Evolutionary conservation across 495 filamentous ascomycete species (phyloP).

Genomic region (Aspergillus steynii): DNA sequence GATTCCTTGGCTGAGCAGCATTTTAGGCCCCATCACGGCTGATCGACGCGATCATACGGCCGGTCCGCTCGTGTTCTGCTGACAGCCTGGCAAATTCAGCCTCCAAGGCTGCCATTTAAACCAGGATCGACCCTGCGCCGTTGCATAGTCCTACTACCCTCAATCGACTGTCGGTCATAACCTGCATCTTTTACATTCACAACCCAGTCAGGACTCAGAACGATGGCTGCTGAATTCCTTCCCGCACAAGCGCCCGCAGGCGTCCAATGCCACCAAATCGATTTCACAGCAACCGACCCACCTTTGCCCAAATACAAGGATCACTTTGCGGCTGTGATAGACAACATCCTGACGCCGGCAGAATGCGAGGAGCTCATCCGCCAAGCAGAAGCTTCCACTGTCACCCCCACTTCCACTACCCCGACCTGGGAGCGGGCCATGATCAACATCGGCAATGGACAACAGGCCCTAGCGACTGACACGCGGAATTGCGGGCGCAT

Average conservation of each 20-base stretch:
- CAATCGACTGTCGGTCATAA: not conserved
- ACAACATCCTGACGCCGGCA: slow-evolving; percentile 58
- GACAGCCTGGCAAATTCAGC: not conserved
- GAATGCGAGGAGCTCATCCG: slow-evolving; percentile 61
- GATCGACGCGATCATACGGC: too few species aligned
- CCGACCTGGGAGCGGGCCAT: slow-evolving; percentile 38
- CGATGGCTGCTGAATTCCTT: slow-evolving; percentile 14
- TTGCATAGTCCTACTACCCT: not conserved
- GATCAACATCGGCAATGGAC: slow-evolving; percentile 67
- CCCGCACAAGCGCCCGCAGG: slow-evolving; percentile 22
- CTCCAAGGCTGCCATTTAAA: slow-evolving; percentile 2
- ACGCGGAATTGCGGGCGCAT: slow-evolving; percentile 72
- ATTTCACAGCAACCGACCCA: slow-evolving; percentile 49
- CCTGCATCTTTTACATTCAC: slow-evolving; percentile 1
- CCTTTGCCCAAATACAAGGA: slow-evolving; percentile 55
- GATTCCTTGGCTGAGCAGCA: too few species aligned
- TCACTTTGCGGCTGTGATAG: slow-evolving; percentile 61
- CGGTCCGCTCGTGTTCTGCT: not conserved
- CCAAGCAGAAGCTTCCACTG: slow-evolving; percentile 52
- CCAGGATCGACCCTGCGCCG: not conserved
- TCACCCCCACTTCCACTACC: slow-evolving; percentile 9
- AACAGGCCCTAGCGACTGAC: slow-evolving; percentile 54
- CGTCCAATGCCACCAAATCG: slow-evolving; percentile 38
- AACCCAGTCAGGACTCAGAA: not conserved
- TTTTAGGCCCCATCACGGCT: too few species aligned